Percentiles rank a stretch among this genome's conserved stretches.
These are phyloP conservation scores for Fusarium sp. DNA, from an alignment of 2,329 filamentous ascomycete species.

Conservation along the genomic window DNA sequence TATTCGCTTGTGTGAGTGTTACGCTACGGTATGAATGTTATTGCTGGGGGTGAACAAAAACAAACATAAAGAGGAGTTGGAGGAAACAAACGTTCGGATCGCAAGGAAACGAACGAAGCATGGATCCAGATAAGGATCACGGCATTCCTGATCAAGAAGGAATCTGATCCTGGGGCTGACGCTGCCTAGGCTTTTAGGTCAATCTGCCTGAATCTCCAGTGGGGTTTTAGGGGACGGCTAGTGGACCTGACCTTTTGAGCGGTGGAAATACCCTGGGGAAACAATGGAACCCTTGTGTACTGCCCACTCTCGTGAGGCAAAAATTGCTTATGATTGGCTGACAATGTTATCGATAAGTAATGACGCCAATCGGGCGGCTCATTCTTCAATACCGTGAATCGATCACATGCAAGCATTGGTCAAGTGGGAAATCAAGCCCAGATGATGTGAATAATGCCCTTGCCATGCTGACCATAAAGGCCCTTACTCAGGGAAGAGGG, in stretches of 20 bases:
- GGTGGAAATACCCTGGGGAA: conserved; percentile 26
- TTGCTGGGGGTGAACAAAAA: background rate
- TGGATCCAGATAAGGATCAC: conserved; percentile 30
- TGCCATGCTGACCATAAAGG: conserved; percentile 22
- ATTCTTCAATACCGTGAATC: conserved; percentile 29
- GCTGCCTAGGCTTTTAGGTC: conserved; percentile 27
- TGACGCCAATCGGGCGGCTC: conserved; percentile 37
- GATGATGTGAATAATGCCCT: conserved; percentile 26
- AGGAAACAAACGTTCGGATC: conserved; percentile 23
- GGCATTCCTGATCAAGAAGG: conserved; percentile 33
- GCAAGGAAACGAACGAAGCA: conserved; percentile 19
- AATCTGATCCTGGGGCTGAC: conserved; percentile 30
- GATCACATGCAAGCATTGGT: conserved; percentile 39
- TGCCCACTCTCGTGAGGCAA: background rate
- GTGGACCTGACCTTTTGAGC: conserved; percentile 15
- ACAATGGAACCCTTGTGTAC: background rate
- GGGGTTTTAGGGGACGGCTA: conserved; percentile 14
- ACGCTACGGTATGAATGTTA: background rate
- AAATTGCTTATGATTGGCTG: conserved; percentile 16
- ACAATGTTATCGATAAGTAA: conserved; percentile 32
- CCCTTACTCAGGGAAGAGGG: background rate
- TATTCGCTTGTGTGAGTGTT: background rate
- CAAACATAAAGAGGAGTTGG: conserved; percentile 1
- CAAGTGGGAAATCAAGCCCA: conserved; percentile 29
- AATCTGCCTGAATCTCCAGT: conserved; percentile 24